These are phyloP conservation scores for Lanmaoa rubissima DNA, from an alignment of 768 basidiomycete genomes.

Conservation along the genomic window DNA sequence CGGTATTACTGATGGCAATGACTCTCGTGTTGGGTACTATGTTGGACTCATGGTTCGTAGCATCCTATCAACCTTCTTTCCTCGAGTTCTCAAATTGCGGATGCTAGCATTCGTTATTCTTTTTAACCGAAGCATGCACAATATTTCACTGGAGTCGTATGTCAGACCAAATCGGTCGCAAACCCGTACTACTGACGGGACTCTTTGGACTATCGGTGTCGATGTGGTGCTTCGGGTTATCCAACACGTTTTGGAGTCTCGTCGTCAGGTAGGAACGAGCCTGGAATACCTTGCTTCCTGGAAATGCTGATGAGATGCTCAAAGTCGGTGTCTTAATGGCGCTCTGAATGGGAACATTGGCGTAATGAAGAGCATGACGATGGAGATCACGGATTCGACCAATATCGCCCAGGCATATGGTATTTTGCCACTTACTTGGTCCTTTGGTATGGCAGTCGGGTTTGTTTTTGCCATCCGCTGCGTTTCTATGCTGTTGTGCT, in stretches of 20 bases:
- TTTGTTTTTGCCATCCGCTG: slow-evolving; percentile 21
- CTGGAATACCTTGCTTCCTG: background rate
- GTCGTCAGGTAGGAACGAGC: slow-evolving; percentile 35
- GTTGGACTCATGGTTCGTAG: slow-evolving; percentile 45
- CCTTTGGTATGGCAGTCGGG: slow-evolving; percentile 42
- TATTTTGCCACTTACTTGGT: slow-evolving; percentile 54
- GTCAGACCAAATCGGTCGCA: slow-evolving; percentile 50
- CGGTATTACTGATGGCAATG: slow-evolving; percentile 43
- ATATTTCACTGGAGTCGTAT: slow-evolving; percentile 49
- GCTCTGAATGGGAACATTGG: slow-evolving; percentile 57
- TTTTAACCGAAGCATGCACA: slow-evolving; percentile 47
- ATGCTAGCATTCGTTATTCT: slow-evolving; percentile 47
- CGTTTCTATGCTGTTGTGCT: background rate
- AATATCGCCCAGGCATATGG: slow-evolving; percentile 46
- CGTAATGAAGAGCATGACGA: slow-evolving; percentile 45
- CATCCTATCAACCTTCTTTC: background rate
- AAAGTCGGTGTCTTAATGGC: slow-evolving; percentile 45
- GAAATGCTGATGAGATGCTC: background rate
- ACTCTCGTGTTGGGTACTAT: slow-evolving; percentile 46
- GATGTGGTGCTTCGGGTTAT: slow-evolving; percentile 49
- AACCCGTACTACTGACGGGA: slow-evolving; percentile 45
- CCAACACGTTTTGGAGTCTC: slow-evolving; percentile 44
- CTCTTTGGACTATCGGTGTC: slow-evolving; percentile 44
- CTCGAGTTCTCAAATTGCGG: background rate
- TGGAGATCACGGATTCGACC: slow-evolving; percentile 41